Base-by-base conservation (phyloP, 2,329 filamentous ascomycete species). In the Sporothrix protearum region DNA sequence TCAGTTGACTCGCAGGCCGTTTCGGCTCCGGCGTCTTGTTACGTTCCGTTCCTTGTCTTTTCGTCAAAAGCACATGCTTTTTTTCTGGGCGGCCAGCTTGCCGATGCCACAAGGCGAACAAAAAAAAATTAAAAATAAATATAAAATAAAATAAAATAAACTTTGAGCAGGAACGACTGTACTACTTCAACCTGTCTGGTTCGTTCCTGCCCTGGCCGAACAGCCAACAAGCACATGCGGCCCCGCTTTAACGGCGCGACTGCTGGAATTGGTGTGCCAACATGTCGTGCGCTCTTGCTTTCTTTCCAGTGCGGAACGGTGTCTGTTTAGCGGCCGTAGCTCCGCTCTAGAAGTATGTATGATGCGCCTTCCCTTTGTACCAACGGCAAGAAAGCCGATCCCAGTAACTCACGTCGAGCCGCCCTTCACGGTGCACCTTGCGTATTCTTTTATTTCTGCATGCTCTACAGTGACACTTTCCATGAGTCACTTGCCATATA, bases 371-470 rank as follows among this genome's bases (percentile, higher is more conserved):
- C 33, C 28, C 53, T 33, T 63, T 33, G n/a, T 9, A 63, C 3
- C 57, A 63, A 63, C 57, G 57, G 57, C 57, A 63, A 63, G 57
- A 63, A 63, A 63, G 57, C 57, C 57, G 57, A 64, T 28, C 59
- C 33, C 28, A 36, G 59, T 19, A 42, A 22, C 33, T 63, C 42
- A 25, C 8, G 57, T 36, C n/a, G 10, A 14, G 57, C 22, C 14
- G 16, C 25, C 14, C 55, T 57, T 33, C 14, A 53, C 2, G 19
- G 19, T 9, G n/a, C 3, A 14, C n/a, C 19, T 25, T n/a, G 33
- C 57, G 57, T 42, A 36, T 9, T 45, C 10, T 25, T 25, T 39
- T 39, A 7, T 53, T 28, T 9, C 12, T n/a, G n/a, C n/a, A n/a
- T n/a, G 14, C 8, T 53, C 49, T 53, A n/a, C n/a, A n/a, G n/a